Conservation (phyloP, 495 filamentous ascomycete genomes). For the Penicillium canescens region DNA sequence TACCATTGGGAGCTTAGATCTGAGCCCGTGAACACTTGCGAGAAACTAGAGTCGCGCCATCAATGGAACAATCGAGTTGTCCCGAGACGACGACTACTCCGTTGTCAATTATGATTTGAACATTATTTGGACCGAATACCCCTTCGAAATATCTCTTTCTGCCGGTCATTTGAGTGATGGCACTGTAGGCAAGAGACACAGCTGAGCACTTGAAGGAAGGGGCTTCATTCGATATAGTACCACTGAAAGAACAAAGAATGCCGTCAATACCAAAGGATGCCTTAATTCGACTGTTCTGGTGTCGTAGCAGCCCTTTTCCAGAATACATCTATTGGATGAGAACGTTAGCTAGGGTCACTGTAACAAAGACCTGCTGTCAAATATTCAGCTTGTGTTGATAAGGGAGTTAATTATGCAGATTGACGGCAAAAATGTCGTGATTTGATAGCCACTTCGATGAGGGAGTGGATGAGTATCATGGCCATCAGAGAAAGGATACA, state of each 20-base stretch:
- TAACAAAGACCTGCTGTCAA: too few relatives aligned
- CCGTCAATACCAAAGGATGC: slow-evolving; percentile 2
- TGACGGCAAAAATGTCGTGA: too few relatives aligned
- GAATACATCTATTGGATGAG: slow-evolving; percentile 4
- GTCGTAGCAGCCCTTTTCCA: slow-evolving; percentile 1
- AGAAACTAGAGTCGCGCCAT: slow-evolving; percentile 3
- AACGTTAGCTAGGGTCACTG: neutral
- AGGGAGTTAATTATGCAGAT: too few relatives aligned
- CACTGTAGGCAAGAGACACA: slow-evolving; percentile 5
- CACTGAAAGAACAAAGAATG: slow-evolving; percentile 5
- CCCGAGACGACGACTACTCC: slow-evolving; percentile 3
- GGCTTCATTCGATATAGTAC: slow-evolving; percentile 1
- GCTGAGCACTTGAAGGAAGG: slow-evolving; percentile 4
- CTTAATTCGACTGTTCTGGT: slow-evolving; percentile 5
- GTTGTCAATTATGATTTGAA: slow-evolving; percentile 4
- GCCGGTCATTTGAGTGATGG: slow-evolving; percentile 2
- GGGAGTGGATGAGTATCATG: too few relatives aligned
- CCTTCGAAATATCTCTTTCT: slow-evolving; percentile 3
- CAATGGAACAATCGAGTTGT: slow-evolving; percentile 2
- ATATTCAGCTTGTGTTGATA: too few relatives aligned
- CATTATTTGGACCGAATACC: slow-evolving; percentile 1
- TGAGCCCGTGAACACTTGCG: slow-evolving; percentile 4
- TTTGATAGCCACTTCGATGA: too few relatives aligned
- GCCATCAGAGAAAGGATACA: too few relatives aligned
- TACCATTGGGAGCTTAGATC: neutral